Percentiles rank a stretch among this genome's conserved stretches.
Evolutionary conservation across 169 alveolate genomes (phyloP).

Genomic region (Plasmodium inui): DNA sequence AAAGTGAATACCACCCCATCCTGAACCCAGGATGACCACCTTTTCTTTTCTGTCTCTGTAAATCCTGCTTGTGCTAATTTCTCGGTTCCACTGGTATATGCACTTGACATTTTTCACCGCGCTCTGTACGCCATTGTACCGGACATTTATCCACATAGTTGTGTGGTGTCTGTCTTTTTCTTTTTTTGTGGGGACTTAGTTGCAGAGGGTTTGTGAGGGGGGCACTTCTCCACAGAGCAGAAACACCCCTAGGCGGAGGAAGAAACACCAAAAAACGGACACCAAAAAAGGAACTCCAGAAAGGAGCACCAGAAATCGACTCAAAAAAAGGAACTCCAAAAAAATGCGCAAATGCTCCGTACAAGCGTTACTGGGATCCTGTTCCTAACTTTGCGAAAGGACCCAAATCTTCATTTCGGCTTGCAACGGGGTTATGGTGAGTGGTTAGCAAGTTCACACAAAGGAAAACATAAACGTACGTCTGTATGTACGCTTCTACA

Average conservation of each 20-base stretch:
- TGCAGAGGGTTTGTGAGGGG: background rate
- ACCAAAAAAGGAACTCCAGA: background rate
- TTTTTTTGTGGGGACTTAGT: background rate
- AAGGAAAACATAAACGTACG: background rate
- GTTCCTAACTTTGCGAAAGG: background rate
- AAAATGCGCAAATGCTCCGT: background rate
- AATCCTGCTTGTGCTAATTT: background rate
- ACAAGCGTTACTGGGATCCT: background rate
- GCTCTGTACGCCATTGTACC: conserved; percentile 2
- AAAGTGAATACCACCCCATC: conserved; percentile 84
- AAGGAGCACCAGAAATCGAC: too few relatives aligned
- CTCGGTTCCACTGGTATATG: conserved; percentile 2
- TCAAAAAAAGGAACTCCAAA: background rate
- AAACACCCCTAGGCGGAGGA: background rate
- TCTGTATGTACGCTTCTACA: background rate
- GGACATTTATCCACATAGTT: conserved; percentile 1
- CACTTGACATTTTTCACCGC: conserved; percentile 5
- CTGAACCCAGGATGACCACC: conserved; percentile 84
- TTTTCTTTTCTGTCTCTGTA: conserved; percentile 18
- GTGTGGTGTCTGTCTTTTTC: background rate
- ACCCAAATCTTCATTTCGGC: background rate
- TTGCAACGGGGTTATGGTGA: background rate
- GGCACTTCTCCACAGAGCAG: background rate
- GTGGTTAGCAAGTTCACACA: background rate
- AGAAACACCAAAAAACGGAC: background rate